Conservation (phyloP, 2,329 filamentous ascomycete genomes). For the Aspergillus sp. region DNA sequence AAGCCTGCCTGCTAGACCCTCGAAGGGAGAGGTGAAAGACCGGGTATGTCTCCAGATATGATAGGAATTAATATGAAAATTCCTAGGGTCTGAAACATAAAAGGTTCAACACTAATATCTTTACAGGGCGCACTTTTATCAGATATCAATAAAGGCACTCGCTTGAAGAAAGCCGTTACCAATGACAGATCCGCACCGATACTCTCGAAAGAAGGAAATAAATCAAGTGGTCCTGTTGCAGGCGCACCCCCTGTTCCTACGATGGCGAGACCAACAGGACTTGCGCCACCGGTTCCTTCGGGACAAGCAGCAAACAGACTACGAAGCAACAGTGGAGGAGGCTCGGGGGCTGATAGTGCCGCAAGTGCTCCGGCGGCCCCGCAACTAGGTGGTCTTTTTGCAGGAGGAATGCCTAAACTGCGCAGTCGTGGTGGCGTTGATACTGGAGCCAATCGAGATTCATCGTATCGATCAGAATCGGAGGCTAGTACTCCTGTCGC, state of each 20-base stretch:
- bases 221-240: slow-evolving; percentile 76
- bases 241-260: slow-evolving; percentile 36
- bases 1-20: slow-evolving; percentile 53
- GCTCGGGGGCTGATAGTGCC: slow-evolving; percentile 39
- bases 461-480: slow-evolving; percentile 78
- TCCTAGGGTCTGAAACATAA: neutral
- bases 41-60: slow-evolving; percentile 52
- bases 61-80: neutral
- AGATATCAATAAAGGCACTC: slow-evolving; percentile 78
- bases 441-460: slow-evolving; percentile 66
- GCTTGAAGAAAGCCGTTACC: slow-evolving; percentile 78
- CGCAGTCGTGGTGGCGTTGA: slow-evolving; percentile 80
- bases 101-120: slow-evolving; percentile 10
- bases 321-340: slow-evolving; percentile 74
- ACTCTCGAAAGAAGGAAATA: slow-evolving; percentile 53
- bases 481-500: slow-evolving; percentile 53
- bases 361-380: slow-evolving; percentile 57
- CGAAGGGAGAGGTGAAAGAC: slow-evolving; percentile 50
- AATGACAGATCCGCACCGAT: slow-evolving; percentile 87
- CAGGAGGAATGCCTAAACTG: slow-evolving; percentile 91
- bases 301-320: slow-evolving; percentile 53
- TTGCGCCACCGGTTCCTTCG: slow-evolving; percentile 60
- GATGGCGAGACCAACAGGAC: slow-evolving; percentile 17
- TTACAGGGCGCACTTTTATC: slow-evolving; percentile 74
- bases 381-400: slow-evolving; percentile 83